Evolutionary conservation across 208 protist species (phyloP).

Genomic region (Trypanosoma cruzi): DNA sequence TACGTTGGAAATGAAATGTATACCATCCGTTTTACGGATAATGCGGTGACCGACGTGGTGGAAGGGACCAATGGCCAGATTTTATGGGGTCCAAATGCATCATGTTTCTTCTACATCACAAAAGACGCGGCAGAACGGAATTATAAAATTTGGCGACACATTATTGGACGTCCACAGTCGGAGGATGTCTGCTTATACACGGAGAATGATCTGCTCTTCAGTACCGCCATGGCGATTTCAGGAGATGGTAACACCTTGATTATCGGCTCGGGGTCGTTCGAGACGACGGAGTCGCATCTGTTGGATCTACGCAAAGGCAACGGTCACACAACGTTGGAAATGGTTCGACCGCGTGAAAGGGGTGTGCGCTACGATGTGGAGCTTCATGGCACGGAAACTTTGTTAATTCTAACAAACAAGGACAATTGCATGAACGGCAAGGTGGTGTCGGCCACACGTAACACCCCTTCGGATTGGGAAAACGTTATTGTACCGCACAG

Average conservation of each 20-base stretch:
- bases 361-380: constrained; percentile 81
- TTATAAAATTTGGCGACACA: constrained; percentile 88
- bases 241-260: constrained; percentile 67
- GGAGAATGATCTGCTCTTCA: constrained; percentile 79
- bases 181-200: constrained; percentile 81
- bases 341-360: constrained; percentile 74
- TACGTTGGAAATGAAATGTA: constrained; percentile 86
- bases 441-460: constrained; percentile 55
- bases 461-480: constrained; percentile 43
- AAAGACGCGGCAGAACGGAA: constrained; percentile 79
- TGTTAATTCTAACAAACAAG: constrained; percentile 85
- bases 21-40: constrained; percentile 63
- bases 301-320: constrained; percentile 74
- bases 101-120: constrained; percentile 84
- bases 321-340: constrained; percentile 53
- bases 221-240: constrained; percentile 52
- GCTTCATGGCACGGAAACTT: constrained; percentile 65
- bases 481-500: constrained; percentile 58
- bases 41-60: constrained; percentile 50
- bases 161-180: constrained; percentile 70
- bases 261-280: constrained; percentile 60
- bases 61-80: constrained; percentile 75
- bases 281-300: constrained; percentile 81
- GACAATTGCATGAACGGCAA: constrained; percentile 79
- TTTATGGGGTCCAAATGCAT: constrained; percentile 63